Evolutionary conservation across 2,329 filamentous ascomycete species (phyloP).

Genomic region (Colletotrichum noveboracense): DNA sequence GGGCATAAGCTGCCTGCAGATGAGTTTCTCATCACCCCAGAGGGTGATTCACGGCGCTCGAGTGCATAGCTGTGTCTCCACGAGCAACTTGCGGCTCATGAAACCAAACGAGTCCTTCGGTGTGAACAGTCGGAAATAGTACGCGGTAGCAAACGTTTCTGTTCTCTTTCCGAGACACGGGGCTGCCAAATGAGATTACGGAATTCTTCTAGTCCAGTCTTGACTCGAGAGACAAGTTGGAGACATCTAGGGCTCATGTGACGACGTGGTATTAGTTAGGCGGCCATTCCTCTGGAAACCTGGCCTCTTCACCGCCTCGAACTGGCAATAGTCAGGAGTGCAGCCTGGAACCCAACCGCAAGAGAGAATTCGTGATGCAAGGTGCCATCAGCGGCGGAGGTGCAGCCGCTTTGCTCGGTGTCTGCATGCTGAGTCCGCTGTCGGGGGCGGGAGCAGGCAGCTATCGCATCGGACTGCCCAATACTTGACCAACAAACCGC

Average conservation of each 20-base stretch:
- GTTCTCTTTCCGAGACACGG: background rate
- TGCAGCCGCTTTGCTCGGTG: background rate
- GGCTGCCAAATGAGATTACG: background rate
- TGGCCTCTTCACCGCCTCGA: slow-evolving; percentile 5
- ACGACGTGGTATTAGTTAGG: background rate
- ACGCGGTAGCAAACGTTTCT: background rate
- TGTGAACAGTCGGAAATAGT: background rate
- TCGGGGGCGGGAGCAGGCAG: background rate
- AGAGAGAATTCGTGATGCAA: background rate
- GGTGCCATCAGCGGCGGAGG: background rate
- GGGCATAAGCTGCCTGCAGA: background rate
- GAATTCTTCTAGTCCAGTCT: background rate
- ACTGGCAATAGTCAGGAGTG: background rate
- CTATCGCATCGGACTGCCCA: slow-evolving; percentile 9
- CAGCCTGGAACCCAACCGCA: background rate
- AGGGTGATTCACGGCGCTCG: background rate
- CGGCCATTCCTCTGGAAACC: background rate
- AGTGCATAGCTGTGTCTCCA: background rate
- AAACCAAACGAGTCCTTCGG: background rate
- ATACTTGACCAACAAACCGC: background rate
- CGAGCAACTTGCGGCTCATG: background rate
- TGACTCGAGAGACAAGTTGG: background rate
- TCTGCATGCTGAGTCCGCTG: background rate
- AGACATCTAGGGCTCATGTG: background rate
- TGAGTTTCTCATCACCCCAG: background rate